Percentiles rank a stretch among this genome's conserved stretches.
These are phyloP conservation scores for Cryptosporidium baileyi DNA, from an alignment of 169 alveolate genomes.

Conservation along the genomic window DNA sequence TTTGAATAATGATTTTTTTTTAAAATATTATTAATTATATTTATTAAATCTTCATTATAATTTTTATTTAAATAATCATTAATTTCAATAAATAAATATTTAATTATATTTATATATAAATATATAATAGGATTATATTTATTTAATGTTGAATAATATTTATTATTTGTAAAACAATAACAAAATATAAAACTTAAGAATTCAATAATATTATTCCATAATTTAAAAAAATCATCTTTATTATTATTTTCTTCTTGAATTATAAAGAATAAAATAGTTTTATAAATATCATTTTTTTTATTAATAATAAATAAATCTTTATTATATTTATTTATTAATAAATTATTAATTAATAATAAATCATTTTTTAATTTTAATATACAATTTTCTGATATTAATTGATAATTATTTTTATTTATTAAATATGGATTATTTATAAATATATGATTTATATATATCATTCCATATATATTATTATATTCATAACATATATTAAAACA, in stretches of 20 bases:
- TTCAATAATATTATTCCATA: constrained; percentile 32
- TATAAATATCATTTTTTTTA: background rate
- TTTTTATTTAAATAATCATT: background rate
- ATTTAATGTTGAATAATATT: background rate
- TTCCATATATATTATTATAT: background rate
- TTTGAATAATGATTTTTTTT: background rate
- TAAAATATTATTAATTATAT: background rate
- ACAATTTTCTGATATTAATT: background rate
- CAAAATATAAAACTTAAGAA: constrained; percentile 6
- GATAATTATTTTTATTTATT: background rate
- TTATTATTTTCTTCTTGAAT: background rate
- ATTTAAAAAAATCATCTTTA: background rate
- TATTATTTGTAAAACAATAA: constrained; percentile 21
- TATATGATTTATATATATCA: constrained; percentile 32
- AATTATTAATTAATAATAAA: background rate
- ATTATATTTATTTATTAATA: background rate
- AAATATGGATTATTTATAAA: constrained; percentile 20
- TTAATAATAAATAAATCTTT: background rate
- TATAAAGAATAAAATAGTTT: background rate
- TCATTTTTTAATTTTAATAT: background rate
- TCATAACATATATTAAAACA: background rate
- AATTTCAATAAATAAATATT: background rate
- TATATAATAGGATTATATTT: background rate
- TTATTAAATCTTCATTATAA: background rate
- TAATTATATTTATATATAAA: background rate